phyloP scores from a whole-genome alignment of 345 rosid genomes.

The Melastoma malabathricum region DNA sequence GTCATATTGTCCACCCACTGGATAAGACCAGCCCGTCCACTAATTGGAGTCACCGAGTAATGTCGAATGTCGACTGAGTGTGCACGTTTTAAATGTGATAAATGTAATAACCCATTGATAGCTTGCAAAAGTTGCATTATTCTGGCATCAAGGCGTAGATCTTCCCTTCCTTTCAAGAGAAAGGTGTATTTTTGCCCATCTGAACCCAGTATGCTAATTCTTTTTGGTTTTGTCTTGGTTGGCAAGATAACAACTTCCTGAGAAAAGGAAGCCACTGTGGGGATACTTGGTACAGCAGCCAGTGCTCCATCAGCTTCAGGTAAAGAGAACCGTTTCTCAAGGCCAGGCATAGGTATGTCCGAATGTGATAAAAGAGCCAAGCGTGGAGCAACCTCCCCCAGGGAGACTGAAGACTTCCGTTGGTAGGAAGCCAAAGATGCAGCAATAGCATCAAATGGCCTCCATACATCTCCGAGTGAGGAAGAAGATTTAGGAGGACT shows the following conservation, averaged over 20 bases:
- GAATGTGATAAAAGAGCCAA: conserved; percentile 69
- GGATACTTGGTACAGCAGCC: conserved; percentile 42
- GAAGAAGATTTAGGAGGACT: conserved; percentile 59
- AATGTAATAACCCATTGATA: conserved; percentile 49
- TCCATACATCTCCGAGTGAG: conserved; percentile 77
- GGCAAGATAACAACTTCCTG: conserved; percentile 60
- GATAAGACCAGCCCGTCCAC: conserved; percentile 90
- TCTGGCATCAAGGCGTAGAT: conserved; percentile 95
- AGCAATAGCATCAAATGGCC: conserved; percentile 72
- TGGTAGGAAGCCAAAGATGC: conserved; percentile 74
- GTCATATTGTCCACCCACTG: conserved; percentile 87
- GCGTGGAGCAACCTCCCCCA: conserved; percentile 82
- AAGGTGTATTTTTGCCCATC: conserved; percentile 79
- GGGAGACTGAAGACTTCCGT: conserved; percentile 59
- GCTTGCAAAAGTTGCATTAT: conserved; percentile 95
- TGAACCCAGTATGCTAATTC: conserved; percentile 72
- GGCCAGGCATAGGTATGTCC: conserved; percentile 95
- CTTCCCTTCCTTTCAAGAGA: conserved; percentile 88
- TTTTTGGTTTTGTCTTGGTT: conserved; percentile 91
- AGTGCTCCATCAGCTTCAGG: conserved; percentile 37
- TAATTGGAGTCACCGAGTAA: conserved; percentile 85
- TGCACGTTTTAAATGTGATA: conserved; percentile 41
- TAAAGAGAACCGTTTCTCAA: conserved; percentile 51
- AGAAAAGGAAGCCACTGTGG: conserved; percentile 63
- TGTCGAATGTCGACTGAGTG: conserved; percentile 54